Base-by-base conservation (phyloP, 305 asterid species). In the Fraxinus platypoda region DNA sequence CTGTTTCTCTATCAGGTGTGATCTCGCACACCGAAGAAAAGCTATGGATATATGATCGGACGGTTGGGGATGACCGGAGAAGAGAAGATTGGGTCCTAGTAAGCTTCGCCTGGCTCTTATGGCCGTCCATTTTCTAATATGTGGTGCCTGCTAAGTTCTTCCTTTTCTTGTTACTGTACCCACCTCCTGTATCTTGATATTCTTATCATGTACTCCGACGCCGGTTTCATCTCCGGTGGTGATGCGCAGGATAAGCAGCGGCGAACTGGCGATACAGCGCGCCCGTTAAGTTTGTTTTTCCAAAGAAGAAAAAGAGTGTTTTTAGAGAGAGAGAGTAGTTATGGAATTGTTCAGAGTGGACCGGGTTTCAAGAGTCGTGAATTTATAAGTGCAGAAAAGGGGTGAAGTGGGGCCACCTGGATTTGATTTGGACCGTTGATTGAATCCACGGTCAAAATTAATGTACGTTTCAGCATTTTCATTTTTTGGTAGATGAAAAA, bases 151-250 rank as follows among this genome's bases (percentile, higher is more conserved):
- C 85, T 38, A 52, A 34, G 81, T 68, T 71, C 71, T 72, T 38
- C 64, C 80, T 17, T 76, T 71, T 21, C 71, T 76, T 64, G 31
- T 81, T 74, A 87, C 78, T 84, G 84, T 37, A 82, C 62, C 89
- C 85, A 79, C 78, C 82, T 76, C 79, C 94, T 88, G 87, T 89
- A 92, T 83, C 97, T 86, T 11, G 92, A 90, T 54, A 90, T 43
- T 66, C 91, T 88, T 79, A 88, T 87, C 87, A 82, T 78, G 84
- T 87, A 80, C 82, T 88, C 90, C 78, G 87, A 81, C 81, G 91
- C 88, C 86, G 89, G 90, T 91, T 87, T 92, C 98, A 93, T 93
- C 71, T 89, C 95, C 86, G 82, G 83, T 30, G 78, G 83, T 79
- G 78, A 82, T 77, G 87, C 81, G 81, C 80, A 84, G 87, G 81